These are phyloP conservation scores for Seiridium unicorne DNA, from an alignment of 2,329 filamentous ascomycete genomes.

Conservation along the genomic window DNA sequence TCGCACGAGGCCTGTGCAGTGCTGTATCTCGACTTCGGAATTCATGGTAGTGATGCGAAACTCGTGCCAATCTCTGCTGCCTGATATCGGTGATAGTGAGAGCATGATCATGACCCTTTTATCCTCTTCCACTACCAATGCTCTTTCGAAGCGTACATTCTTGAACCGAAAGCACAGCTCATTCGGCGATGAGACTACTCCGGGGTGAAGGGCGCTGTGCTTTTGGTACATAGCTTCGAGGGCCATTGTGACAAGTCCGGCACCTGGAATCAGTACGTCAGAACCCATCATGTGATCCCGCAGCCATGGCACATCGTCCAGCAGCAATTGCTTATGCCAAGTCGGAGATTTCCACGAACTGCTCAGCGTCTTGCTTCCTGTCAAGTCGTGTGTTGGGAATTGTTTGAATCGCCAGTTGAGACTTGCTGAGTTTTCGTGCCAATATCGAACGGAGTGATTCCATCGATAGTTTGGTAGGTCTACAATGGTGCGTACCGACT, in stretches of 20 bases:
- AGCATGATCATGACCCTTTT: background rate
- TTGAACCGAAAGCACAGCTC: conserved; percentile 9
- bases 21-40: background rate
- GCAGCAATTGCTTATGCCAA: background rate
- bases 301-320: background rate
- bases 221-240: background rate
- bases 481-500: conserved; percentile 9
- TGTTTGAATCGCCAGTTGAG: background rate
- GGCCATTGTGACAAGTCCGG: background rate
- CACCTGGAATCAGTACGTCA: background rate
- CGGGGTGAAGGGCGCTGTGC: background rate
- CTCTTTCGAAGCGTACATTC: background rate
- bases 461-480: conserved; percentile 24
- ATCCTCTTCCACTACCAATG: background rate
- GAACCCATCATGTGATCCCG: background rate
- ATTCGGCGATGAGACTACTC: background rate
- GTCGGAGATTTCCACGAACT: background rate
- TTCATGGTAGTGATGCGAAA: background rate
- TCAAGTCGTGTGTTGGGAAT: background rate
- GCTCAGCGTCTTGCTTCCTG: background rate
- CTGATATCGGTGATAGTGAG: background rate
- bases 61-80: background rate
- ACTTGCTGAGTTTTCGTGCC: background rate
- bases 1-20: background rate
- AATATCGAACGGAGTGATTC: conserved; percentile 20